Evolutionary conservation across 2,329 filamentous ascomycete genomes (phyloP).

Genomic region (Cercospora beticola): DNA sequence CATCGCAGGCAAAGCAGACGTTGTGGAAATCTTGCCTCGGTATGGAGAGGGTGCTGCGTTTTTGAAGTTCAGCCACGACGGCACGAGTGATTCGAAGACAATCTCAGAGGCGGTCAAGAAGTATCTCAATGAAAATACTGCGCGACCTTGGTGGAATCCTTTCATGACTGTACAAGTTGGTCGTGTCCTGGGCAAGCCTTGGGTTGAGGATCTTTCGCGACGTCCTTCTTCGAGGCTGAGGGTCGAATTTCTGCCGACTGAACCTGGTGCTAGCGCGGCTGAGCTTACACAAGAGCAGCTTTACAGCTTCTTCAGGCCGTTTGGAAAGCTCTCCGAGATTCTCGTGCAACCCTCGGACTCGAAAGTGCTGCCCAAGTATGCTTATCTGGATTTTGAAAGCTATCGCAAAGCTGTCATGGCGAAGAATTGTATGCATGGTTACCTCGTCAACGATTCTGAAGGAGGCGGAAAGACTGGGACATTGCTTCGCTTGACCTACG

Average conservation of each 20-base stretch:
- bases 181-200: slow-evolving; percentile 79
- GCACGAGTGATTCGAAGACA: slow-evolving; percentile 48
- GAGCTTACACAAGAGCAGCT: slow-evolving; percentile 84
- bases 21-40: slow-evolving; percentile 79
- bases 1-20: slow-evolving; percentile 52
- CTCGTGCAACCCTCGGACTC: slow-evolving; percentile 78
- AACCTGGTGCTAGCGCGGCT: slow-evolving; percentile 67
- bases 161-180: slow-evolving; percentile 69
- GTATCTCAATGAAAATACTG: slow-evolving; percentile 65
- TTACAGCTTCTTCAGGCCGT: slow-evolving; percentile 82
- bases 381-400: slow-evolving; percentile 72
- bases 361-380: slow-evolving; percentile 77
- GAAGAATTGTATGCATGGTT: slow-evolving; percentile 88
- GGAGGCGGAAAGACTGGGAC: slow-evolving; percentile 77
- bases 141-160: slow-evolving; percentile 89
- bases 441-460: slow-evolving; percentile 63
- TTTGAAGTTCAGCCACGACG: slow-evolving; percentile 72
- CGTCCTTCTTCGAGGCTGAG: slow-evolving; percentile 73
- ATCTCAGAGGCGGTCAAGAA: slow-evolving; percentile 62
- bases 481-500: slow-evolving; percentile 76
- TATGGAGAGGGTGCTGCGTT: slow-evolving; percentile 92
- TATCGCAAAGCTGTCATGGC: slow-evolving; percentile 80
- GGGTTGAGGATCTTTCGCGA: slow-evolving; percentile 88
- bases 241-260: slow-evolving; percentile 78
- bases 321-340: slow-evolving; percentile 89